A percentile compares a stretch with the other conserved stretches of the same genome.
These are phyloP conservation scores for Musa balbisiana DNA, from an alignment of 202 grass and related monocot species.

Conservation along the genomic window DNA sequence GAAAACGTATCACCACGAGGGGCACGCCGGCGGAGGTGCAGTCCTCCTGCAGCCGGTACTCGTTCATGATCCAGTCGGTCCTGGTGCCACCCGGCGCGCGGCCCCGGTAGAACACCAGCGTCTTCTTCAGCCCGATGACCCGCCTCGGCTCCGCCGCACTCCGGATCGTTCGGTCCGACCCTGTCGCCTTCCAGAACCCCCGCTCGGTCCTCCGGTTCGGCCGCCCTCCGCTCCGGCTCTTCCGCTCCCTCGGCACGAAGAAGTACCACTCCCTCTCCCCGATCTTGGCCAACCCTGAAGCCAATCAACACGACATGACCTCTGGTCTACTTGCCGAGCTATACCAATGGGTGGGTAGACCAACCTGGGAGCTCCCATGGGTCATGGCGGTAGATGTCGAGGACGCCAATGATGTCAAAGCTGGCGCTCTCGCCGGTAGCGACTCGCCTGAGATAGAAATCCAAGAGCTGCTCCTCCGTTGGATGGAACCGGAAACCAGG, in stretches of 20 bases:
- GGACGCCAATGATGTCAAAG: constrained; percentile 68
- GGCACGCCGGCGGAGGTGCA: not conserved
- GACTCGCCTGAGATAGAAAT: constrained; percentile 58
- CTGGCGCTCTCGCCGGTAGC: constrained; percentile 49
- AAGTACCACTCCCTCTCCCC: constrained; percentile 98
- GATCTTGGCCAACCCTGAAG: constrained; percentile 57
- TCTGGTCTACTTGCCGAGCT: not conserved
- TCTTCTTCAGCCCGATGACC: constrained; percentile 81
- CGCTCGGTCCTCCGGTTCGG: constrained; percentile 74
- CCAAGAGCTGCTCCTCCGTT: constrained; percentile 87
- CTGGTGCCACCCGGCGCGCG: constrained; percentile 61
- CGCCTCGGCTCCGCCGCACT: constrained; percentile 33
- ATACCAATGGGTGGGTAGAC: not conserved
- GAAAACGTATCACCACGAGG: constrained; percentile 31
- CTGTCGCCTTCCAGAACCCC: constrained; percentile 93
- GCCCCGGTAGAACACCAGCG: constrained; percentile 78
- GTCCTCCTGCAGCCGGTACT: constrained; percentile 61
- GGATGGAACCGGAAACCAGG: constrained; percentile 88
- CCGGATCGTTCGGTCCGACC: constrained; percentile 54
- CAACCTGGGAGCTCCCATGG: constrained; percentile 77
- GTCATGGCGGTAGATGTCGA: constrained; percentile 77
- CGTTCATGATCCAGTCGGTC: constrained; percentile 95
- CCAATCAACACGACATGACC: not conserved
- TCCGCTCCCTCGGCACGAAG: constrained; percentile 69
- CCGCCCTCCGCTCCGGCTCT: constrained; percentile 50